Percentiles rank a stretch among this genome's conserved stretches.
These are phyloP conservation scores for Chimonanthus praecox DNA, from an alignment of 164 flowering plant genomes.

Conservation along the genomic window DNA sequence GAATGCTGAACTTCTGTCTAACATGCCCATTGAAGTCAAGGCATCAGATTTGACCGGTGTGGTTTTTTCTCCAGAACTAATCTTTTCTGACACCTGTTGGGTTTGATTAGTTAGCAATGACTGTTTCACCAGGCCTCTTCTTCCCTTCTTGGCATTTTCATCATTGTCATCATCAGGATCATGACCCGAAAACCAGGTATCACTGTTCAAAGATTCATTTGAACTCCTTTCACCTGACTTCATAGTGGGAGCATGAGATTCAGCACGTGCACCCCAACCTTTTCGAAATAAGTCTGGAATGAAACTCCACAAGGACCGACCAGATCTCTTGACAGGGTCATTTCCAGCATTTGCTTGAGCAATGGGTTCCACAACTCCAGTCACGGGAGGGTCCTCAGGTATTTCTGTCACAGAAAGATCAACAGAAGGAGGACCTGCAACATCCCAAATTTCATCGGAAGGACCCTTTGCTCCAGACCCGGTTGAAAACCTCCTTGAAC, in stretches of 20 bases:
- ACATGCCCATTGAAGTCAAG: constrained; percentile 22
- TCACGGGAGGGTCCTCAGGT: constrained; percentile 22
- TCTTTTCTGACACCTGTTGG: constrained; percentile 24
- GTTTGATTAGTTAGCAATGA: constrained; percentile 13
- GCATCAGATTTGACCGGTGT: constrained; percentile 17
- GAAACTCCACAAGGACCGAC: constrained; percentile 72
- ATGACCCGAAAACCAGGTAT: constrained; percentile 74
- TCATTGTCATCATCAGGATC: constrained; percentile 54
- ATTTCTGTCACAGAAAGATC: constrained; percentile 30
- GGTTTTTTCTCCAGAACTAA: constrained; percentile 16
- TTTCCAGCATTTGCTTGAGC: constrained; percentile 16
- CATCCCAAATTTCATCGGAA: constrained; percentile 76
- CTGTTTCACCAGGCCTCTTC: constrained; percentile 21
- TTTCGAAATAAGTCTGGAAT: constrained; percentile 51
- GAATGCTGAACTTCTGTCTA: constrained; percentile 27
- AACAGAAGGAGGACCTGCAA: constrained; percentile 35
- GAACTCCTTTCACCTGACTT: constrained; percentile 49
- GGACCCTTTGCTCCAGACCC: constrained; percentile 58
- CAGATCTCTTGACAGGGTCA: constrained; percentile 41
- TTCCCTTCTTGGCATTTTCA: constrained; percentile 29
- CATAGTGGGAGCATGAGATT: constrained; percentile 32
- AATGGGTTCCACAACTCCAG: not conserved
- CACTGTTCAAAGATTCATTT: constrained; percentile 59
- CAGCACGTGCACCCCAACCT: constrained; percentile 53
- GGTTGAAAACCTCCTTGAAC: constrained; percentile 33